phyloP scores from a whole-genome alignment of 805 yeast species.

The Candida michaelii region DNA sequence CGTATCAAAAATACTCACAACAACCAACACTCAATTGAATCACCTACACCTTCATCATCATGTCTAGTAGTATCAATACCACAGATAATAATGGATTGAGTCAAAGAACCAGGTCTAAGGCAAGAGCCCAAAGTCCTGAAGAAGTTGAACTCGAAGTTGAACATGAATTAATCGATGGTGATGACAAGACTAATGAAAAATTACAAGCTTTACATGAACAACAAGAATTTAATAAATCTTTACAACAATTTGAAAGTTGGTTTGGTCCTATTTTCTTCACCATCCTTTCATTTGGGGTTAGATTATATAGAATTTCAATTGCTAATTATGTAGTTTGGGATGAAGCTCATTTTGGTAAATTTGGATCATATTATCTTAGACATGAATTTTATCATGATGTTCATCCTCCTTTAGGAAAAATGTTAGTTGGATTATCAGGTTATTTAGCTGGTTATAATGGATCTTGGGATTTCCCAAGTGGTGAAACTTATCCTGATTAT shows the following conservation, averaged over 20 bases:
- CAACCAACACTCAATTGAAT: background rate
- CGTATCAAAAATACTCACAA: slow-evolving; percentile 4
- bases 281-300: slow-evolving; percentile 59
- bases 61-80: slow-evolving; percentile 8
- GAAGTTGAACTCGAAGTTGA: slow-evolving; percentile 7
- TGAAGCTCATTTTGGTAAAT: slow-evolving; percentile 87
- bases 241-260: slow-evolving; percentile 34
- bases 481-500: slow-evolving; percentile 60
- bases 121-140: slow-evolving; percentile 9
- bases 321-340: slow-evolving; percentile 77
- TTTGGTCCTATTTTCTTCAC: slow-evolving; percentile 68
- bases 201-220: slow-evolving; percentile 25
- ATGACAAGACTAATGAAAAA: slow-evolving; percentile 21
- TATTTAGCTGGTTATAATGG: slow-evolving; percentile 82
- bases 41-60: background rate
- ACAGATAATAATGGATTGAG: slow-evolving; percentile 9
- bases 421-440: slow-evolving; percentile 77
- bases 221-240: slow-evolving; percentile 28
- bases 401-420: slow-evolving; percentile 84
- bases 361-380: slow-evolving; percentile 76
- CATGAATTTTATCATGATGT: slow-evolving; percentile 85
- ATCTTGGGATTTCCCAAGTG: slow-evolving; percentile 70
- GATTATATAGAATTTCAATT: slow-evolving; percentile 59
- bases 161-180: slow-evolving; percentile 2
- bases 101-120: slow-evolving; percentile 17